Percentiles rank a stretch among this genome's conserved stretches.
These are phyloP conservation scores for Colletotrichum theobromicola DNA, from an alignment of 2,329 filamentous ascomycete species.

Conservation along the genomic window DNA sequence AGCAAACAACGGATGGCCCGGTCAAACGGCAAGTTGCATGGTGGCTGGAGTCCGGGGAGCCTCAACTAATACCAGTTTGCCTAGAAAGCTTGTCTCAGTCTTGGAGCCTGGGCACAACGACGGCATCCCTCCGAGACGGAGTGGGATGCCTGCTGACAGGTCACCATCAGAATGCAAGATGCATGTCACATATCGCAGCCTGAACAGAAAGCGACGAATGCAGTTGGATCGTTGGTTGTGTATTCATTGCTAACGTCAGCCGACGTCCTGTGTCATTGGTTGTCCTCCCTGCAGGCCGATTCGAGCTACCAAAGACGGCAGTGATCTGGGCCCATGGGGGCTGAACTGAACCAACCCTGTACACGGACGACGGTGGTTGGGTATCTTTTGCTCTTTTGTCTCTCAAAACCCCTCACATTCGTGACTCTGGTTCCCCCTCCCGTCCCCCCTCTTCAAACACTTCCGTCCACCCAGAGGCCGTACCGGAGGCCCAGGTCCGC, in stretches of 20 bases:
- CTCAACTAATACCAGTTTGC: slow-evolving; percentile 1
- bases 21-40: slow-evolving; percentile 3
- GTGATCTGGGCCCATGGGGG: not conserved
- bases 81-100: slow-evolving; percentile 1
- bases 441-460: not conserved
- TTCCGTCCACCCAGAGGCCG: not conserved
- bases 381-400: not conserved
- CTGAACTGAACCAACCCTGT: not conserved
- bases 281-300: not conserved
- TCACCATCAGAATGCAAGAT: not conserved
- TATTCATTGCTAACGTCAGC: slow-evolving; percentile 2
- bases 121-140: not conserved
- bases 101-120: not conserved
- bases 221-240: not conserved
- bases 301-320: not conserved
- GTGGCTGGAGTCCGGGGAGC: not conserved
- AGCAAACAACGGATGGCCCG: not conserved
- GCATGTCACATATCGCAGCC: not conserved
- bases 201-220: not conserved
- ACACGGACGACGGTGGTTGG: not conserved
- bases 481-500: not conserved
- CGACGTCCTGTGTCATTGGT: not conserved
- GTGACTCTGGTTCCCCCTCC: not conserved
- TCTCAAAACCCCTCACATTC: not conserved
- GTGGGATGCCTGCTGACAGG: not conserved